A percentile compares a stretch with the other conserved stretches of the same genome.
Evolutionary conservation across 2,329 filamentous ascomycete genomes (phyloP).

Genomic region (Mariannaea sp.): DNA sequence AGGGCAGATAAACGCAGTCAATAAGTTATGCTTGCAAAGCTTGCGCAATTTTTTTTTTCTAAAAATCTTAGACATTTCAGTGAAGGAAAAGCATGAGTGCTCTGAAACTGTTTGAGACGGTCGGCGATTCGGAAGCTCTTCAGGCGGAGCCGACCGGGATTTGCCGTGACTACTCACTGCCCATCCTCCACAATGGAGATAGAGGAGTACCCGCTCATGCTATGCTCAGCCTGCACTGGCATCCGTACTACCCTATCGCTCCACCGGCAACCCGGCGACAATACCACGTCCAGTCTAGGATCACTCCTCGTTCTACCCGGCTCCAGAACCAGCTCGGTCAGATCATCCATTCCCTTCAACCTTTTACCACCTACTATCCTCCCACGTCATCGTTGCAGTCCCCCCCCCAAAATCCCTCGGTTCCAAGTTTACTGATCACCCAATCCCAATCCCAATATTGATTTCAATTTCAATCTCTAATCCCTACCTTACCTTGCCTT

Average conservation of each 20-base stretch:
- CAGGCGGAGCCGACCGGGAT: conserved; percentile 31
- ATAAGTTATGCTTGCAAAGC: too few relatives aligned
- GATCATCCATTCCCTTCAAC: conserved; percentile 30
- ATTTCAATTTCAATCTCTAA: conserved; percentile 12
- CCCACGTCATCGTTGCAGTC: conserved; percentile 36
- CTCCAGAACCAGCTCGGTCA: conserved; percentile 28
- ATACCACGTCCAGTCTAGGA: too few relatives aligned
- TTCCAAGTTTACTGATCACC: conserved; percentile 19
- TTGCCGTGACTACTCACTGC: conserved; percentile 25
- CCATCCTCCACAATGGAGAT: too few relatives aligned
- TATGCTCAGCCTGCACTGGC: rapidly evolving
- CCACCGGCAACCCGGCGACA: background rate
- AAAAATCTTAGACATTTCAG: too few relatives aligned
- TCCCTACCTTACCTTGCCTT: too few relatives aligned
- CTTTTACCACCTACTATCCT: conserved; percentile 22
- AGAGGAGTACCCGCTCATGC: conserved; percentile 19
- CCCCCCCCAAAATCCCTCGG: conserved; percentile 22
- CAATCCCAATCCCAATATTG: conserved; percentile 9
- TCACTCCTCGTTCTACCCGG: conserved; percentile 11
- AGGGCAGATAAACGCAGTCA: too few relatives aligned
- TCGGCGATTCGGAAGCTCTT: too few relatives aligned
- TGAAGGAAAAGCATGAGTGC: too few relatives aligned
- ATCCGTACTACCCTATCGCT: conserved; percentile 25
- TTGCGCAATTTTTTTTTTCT: too few relatives aligned
- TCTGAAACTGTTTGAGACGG: too few relatives aligned